Percentiles rank a stretch among this genome's conserved stretches.
phyloP scores from a whole-genome alignment of 2,329 filamentous ascomycete species.

The Bipolaris bicolor region DNA sequence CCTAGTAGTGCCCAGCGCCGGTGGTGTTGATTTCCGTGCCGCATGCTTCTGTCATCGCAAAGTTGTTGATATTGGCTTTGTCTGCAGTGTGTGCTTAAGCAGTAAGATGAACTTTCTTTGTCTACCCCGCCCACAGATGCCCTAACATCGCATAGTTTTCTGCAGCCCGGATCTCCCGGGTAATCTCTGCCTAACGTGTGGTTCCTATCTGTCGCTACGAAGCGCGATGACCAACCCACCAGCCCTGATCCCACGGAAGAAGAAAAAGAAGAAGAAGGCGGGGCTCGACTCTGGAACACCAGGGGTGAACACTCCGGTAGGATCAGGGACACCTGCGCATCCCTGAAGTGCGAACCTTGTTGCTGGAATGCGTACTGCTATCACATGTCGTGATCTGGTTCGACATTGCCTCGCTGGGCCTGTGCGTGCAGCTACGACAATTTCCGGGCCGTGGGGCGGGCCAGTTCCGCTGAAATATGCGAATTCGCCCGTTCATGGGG shows the following conservation, averaged over 20 bases:
- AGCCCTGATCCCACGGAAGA: constrained; percentile 46
- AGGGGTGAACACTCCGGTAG: constrained; percentile 40
- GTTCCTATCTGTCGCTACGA: constrained; percentile 48
- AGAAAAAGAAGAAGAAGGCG: constrained; percentile 49
- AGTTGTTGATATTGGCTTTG: constrained; percentile 90
- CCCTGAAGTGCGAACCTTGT: constrained; percentile 21
- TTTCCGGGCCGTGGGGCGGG: constrained; percentile 5
- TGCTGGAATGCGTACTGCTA: neutral
- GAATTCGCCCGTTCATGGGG: constrained; percentile 4
- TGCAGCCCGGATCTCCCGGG: constrained; percentile 42
- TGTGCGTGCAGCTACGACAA: constrained; percentile 14
- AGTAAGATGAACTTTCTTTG: constrained; percentile 56
- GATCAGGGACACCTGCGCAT: constrained; percentile 44
- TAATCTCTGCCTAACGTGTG: constrained; percentile 48
- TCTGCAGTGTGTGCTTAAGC: constrained; percentile 94
- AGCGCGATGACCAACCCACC: constrained; percentile 42
- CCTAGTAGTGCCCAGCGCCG: constrained; percentile 78
- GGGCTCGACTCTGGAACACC: constrained; percentile 45
- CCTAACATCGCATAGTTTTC: constrained; percentile 40
- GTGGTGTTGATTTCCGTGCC: constrained; percentile 94
- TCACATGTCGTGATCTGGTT: constrained; percentile 4
- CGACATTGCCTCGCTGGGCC: constrained; percentile 2
- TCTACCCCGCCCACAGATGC: constrained; percentile 12
- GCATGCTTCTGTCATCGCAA: constrained; percentile 95
- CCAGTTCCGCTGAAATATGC: constrained; percentile 7